Base-by-base conservation (phyloP, 345 rosid species). In the Hevea brasiliensis region DNA sequence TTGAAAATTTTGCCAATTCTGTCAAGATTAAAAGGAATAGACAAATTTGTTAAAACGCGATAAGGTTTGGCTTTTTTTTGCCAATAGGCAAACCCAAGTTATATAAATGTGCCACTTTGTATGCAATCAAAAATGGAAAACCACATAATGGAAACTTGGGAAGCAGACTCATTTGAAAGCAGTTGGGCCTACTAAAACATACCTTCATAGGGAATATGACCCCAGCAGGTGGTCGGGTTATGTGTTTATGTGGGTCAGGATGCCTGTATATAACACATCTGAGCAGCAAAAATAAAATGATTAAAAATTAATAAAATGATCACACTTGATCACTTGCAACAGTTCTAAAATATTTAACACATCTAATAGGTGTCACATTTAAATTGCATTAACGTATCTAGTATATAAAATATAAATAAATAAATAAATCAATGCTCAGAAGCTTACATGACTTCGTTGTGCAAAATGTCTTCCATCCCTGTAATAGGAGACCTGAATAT, bases 361-460 rank as follows among this genome's bases (percentile, higher is more conserved):
- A 1, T 27, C 37, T 0, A 5, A 18, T 13, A 13, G 12, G 18
- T 7, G 13, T 2, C 21, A 32, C 2, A 40, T 29, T 14, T 60
- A 27, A 40, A 11, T 42, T n/a, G 1, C 17, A 18, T 53, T 7
- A 3, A 63, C 10, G 10, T n/a, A 63, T 63, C 67, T 32, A 32
- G 37, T 32, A 2, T 32, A 32, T 32, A 17, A 18, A 14, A 13
- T 65, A 20, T 5, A 66, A 2, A 47, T 26, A 47, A 32, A 63
- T 17, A 23, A 68, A 41, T 13, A 44, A 64, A 23, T 44, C 21
- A 47, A 47, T 0, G n/a, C 47, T 68, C 26, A 67, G 37, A 76
- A 67, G 71, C 98, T 88, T 83, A 92, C 99, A 92, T 69, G 84
- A 89, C 97, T 91, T 87, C 88, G 79, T 92, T 95, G 79, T 81